A percentile compares a stretch with the other conserved stretches of the same genome.
These are phyloP conservation scores for Cubamyces lactineus DNA, from an alignment of 768 basidiomycete species.

Conservation along the genomic window DNA sequence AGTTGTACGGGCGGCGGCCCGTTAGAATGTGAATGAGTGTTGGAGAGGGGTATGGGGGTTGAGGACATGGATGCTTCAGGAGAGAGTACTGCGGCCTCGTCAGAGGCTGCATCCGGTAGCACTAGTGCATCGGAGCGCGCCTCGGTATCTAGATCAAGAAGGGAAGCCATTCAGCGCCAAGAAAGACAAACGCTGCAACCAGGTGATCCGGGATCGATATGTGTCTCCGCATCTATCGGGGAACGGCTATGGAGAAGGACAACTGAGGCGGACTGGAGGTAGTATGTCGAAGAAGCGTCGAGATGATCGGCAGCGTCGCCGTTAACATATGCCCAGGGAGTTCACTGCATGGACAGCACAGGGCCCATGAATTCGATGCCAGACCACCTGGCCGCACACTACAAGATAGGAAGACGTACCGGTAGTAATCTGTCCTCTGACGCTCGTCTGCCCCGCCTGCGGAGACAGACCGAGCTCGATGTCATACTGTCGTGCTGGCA, in stretches of 20 bases:
- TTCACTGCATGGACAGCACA: slow-evolving; percentile 1
- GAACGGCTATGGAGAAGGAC: neutral
- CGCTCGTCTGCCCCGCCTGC: slow-evolving; percentile 46
- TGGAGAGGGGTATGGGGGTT: slow-evolving; percentile 9
- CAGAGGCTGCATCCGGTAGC: slow-evolving; percentile 11
- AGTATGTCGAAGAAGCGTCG: neutral
- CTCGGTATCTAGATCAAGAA: slow-evolving; percentile 20
- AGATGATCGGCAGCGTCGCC: neutral
- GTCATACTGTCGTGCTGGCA: slow-evolving; percentile 90
- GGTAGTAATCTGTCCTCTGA: slow-evolving; percentile 69
- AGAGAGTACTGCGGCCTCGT: slow-evolving; percentile 7
- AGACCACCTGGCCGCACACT: slow-evolving; percentile 5
- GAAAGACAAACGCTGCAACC: neutral
- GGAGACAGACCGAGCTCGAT: slow-evolving; percentile 80
- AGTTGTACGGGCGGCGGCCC: slow-evolving; percentile 37
- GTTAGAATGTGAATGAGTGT: slow-evolving; percentile 10
- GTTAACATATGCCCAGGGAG: slow-evolving; percentile 9
- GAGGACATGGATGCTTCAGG: slow-evolving; percentile 16
- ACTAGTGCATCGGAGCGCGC: slow-evolving; percentile 12
- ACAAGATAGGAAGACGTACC: slow-evolving; percentile 30
- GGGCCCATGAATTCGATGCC: neutral
- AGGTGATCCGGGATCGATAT: neutral
- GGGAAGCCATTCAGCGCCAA: neutral
- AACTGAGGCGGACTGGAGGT: neutral
- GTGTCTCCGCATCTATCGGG: neutral